Evolutionary conservation across 2,329 filamentous ascomycete genomes (phyloP).

Genomic region (Aspergillus sp.): DNA sequence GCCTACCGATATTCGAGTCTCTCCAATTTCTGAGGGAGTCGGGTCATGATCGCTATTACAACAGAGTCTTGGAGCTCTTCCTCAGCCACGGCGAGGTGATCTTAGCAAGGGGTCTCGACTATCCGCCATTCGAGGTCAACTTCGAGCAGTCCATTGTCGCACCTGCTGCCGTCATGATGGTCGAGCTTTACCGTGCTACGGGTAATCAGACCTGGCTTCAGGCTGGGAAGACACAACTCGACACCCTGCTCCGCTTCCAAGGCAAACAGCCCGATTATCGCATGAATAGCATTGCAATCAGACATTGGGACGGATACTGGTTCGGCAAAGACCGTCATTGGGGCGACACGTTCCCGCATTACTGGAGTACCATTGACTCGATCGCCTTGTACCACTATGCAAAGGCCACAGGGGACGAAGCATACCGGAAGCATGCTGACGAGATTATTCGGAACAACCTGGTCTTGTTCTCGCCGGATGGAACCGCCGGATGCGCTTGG

Average conservation of each 20-base stretch:
- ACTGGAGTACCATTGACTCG: not conserved
- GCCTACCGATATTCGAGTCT: not conserved
- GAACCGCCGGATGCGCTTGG: not conserved
- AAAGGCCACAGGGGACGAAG: not conserved
- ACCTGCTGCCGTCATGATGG: not conserved
- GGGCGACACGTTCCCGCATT: conserved; percentile 3
- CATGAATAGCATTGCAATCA: not conserved
- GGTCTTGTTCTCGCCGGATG: not conserved
- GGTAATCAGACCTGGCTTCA: not conserved
- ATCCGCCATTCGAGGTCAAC: not conserved
- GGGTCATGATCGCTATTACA: not conserved
- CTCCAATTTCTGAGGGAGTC: not conserved
- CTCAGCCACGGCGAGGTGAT: not conserved
- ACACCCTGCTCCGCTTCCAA: not conserved
- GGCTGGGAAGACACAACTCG: not conserved
- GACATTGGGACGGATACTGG: conserved; percentile 5
- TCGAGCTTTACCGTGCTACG: not conserved
- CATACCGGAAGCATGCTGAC: not conserved
- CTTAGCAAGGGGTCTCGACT: not conserved
- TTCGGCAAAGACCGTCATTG: conserved; percentile 3
- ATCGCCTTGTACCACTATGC: not conserved
- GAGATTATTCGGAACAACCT: not conserved
- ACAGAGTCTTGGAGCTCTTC: not conserved
- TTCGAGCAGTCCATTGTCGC: not conserved
- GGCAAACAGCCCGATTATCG: not conserved